Evolutionary conservation across 768 basidiomycete genomes (phyloP).

Genomic region (Suillus paluster): DNA sequence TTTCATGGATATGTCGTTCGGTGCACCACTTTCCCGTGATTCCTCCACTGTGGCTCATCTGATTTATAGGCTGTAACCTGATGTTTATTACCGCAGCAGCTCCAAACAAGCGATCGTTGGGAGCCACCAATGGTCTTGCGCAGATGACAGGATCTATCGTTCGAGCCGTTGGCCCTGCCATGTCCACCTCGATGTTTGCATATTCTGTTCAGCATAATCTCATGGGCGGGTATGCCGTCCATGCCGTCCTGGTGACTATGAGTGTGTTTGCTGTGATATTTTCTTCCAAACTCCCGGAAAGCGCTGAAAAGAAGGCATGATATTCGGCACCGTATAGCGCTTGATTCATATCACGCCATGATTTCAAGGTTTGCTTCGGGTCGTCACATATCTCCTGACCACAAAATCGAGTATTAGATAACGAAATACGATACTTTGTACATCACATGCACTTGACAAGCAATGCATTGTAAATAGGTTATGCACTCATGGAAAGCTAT

Average conservation of each 20-base stretch:
- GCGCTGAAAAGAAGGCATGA: neutral
- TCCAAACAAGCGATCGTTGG: constrained; percentile 69
- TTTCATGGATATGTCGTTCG: constrained; percentile 37
- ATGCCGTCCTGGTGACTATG: constrained; percentile 27
- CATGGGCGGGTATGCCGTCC: constrained; percentile 42
- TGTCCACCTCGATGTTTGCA: constrained; percentile 41
- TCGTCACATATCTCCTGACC: neutral
- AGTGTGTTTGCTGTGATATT: constrained; percentile 22
- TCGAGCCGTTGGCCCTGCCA: constrained; percentile 39
- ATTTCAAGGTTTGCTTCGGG: neutral
- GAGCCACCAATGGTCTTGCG: constrained; percentile 63
- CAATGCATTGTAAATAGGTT: neutral
- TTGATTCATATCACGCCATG: neutral
- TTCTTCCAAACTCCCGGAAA: constrained; percentile 24
- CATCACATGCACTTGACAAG: neutral
- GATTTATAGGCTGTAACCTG: constrained; percentile 61
- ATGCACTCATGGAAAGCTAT: neutral
- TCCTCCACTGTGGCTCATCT: constrained; percentile 10
- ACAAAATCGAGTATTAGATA: neutral
- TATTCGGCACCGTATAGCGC: no score
- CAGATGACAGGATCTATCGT: constrained; percentile 35
- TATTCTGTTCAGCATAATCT: constrained; percentile 38
- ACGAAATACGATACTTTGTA: neutral
- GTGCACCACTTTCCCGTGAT: constrained; percentile 22
- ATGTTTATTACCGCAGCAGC: constrained; percentile 71